Conservation (phyloP, 495 filamentous ascomycete genomes). For the Aspergillus asperescens region DNA sequence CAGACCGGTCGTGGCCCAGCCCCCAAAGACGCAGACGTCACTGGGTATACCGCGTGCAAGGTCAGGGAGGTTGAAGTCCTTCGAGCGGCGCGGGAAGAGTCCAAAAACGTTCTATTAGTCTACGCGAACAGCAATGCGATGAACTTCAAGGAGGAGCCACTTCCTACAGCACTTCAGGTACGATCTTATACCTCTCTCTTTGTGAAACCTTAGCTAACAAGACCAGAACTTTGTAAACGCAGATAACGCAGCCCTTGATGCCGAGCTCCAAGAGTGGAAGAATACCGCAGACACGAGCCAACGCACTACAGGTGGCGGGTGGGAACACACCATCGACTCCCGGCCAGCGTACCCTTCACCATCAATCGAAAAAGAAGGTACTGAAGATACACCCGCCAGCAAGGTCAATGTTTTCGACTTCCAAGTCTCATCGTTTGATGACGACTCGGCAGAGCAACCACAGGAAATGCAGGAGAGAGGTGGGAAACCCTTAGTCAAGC, state of each 20-base stretch:
- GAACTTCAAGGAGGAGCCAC: slow-evolving; percentile 24
- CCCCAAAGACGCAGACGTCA: slow-evolving; percentile 32
- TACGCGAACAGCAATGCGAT: slow-evolving; percentile 48
- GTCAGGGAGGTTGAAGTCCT: slow-evolving; percentile 49
- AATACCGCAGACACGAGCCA: not conserved
- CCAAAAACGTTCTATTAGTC: slow-evolving; percentile 42
- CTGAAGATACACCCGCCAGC: slow-evolving; percentile 1
- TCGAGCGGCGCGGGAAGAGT: slow-evolving; percentile 48
- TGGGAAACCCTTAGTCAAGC: slow-evolving; percentile 20
- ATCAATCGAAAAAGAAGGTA: slow-evolving; percentile 6
- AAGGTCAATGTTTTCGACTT: slow-evolving; percentile 43
- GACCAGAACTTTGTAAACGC: slow-evolving; percentile 41
- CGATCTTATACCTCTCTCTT: not conserved
- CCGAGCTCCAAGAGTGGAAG: slow-evolving; percentile 32
- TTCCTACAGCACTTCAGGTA: slow-evolving; percentile 42
- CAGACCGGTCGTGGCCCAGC: slow-evolving; percentile 20
- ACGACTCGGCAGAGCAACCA: slow-evolving; percentile 17
- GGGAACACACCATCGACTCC: slow-evolving; percentile 4
- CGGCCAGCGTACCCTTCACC: slow-evolving; percentile 12
- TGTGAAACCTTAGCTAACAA: slow-evolving; percentile 9
- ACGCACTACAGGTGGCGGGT: not conserved
- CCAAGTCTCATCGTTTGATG: slow-evolving; percentile 35
- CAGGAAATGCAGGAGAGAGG: slow-evolving; percentile 40
- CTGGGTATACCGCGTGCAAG: slow-evolving; percentile 43
- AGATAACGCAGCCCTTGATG: slow-evolving; percentile 45